Conservation (phyloP, 768 basidiomycete species). For the Steccherinum ochraceum region DNA sequence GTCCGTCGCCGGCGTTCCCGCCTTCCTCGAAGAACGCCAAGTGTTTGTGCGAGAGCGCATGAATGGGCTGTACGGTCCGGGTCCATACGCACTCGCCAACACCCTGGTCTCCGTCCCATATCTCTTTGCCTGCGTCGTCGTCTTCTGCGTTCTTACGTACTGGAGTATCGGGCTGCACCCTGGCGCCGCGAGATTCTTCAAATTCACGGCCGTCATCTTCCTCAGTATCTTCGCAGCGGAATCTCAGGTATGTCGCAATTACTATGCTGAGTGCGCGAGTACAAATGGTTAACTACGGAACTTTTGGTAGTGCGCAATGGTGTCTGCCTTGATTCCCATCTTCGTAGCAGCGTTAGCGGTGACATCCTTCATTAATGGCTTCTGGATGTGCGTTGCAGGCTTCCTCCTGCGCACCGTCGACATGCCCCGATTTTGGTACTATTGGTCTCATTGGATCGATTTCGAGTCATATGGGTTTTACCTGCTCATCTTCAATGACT, state of each 20-base stretch:
- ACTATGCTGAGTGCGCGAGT: background rate
- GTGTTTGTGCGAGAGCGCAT: conserved; percentile 51
- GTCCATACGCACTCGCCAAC: conserved; percentile 49
- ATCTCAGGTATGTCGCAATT: conserved; percentile 30
- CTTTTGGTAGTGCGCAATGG: conserved; percentile 25
- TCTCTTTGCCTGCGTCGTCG: conserved; percentile 40
- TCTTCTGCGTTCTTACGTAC: conserved; percentile 46
- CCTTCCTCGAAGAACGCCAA: conserved; percentile 51
- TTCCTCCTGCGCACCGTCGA: conserved; percentile 44
- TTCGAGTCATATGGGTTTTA: conserved; percentile 42
- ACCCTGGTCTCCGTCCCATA: conserved; percentile 49
- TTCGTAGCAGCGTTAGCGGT: conserved; percentile 58
- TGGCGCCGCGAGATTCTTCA: conserved; percentile 44
- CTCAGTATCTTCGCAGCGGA: conserved; percentile 49
- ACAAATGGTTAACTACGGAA: background rate
- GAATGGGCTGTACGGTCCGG: conserved; percentile 51
- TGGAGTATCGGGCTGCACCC: conserved; percentile 47
- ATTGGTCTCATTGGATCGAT: conserved; percentile 50
- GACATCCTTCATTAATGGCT: conserved; percentile 43
- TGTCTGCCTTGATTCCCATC: conserved; percentile 46
- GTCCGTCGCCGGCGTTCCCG: conserved; percentile 56
- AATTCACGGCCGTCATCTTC: conserved; percentile 48
- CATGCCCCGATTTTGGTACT: conserved; percentile 55
- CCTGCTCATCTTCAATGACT: conserved; percentile 25
- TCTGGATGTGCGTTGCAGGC: conserved; percentile 43